Evolutionary conservation across 163 green algal genomes (phyloP).

Genomic region (Volvox carteri): DNA sequence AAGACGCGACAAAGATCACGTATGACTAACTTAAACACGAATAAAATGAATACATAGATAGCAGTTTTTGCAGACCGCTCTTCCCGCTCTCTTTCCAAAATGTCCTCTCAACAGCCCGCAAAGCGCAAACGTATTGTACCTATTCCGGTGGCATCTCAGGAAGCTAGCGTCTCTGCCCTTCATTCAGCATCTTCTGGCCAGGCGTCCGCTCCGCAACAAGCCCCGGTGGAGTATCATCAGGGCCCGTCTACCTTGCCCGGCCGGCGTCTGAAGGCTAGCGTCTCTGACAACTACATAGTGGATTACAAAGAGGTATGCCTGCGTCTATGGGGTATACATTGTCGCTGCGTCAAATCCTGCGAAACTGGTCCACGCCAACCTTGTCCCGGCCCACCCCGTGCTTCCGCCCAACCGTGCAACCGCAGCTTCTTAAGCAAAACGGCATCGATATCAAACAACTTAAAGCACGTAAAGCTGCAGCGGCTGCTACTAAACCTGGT

Average conservation of each 20-base stretch:
- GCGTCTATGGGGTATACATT: not conserved
- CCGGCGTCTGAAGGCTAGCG: conserved; percentile 16
- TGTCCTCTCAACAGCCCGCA: conserved; percentile 15
- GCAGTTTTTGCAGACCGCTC: not conserved
- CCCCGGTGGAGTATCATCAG: not conserved
- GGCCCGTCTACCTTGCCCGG: conserved; percentile 29
- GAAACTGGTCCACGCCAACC: not conserved
- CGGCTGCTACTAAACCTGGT: not conserved
- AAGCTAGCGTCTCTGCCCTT: not conserved
- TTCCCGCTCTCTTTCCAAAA: conserved; percentile 22
- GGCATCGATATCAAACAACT: conserved; percentile 21
- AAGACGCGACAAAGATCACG: too few relatives aligned
- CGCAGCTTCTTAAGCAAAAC: conserved; percentile 47
- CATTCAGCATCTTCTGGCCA: not conserved
- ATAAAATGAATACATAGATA: not conserved
- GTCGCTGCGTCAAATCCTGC: not conserved
- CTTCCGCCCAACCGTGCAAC: not conserved
- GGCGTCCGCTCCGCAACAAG: not conserved
- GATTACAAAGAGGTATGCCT: conserved; percentile 33
- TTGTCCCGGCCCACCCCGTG: not conserved
- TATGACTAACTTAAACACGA: too few relatives aligned
- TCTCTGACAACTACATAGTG: not conserved
- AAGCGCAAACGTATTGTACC: conserved; percentile 38
- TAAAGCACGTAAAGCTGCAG: not conserved
- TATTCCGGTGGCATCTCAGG: not conserved